phyloP scores from a whole-genome alignment of 2,329 filamentous ascomycete species.

The Arthrobotrys sinensis region DNA sequence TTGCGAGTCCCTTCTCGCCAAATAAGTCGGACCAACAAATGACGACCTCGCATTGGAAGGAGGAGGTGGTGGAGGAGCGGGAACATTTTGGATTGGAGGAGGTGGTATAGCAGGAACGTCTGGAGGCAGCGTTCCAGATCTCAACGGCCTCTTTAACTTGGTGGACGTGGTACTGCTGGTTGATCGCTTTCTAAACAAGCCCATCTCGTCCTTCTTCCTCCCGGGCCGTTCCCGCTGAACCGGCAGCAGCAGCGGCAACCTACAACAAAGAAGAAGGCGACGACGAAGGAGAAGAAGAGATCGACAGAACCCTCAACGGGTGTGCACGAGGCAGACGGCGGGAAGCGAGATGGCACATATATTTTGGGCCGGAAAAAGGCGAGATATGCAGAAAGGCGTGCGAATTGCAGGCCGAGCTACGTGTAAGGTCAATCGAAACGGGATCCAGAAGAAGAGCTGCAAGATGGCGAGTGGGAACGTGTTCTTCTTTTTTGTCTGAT shows the following conservation, averaged over 20 bases:
- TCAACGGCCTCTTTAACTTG: slow-evolving; percentile 51
- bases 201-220: slow-evolving; percentile 30
- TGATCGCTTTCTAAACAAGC: slow-evolving; percentile 58
- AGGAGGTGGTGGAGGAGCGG: neutral
- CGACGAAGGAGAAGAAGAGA: slow-evolving; percentile 5
- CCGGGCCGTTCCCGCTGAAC: slow-evolving; percentile 21
- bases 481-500: slow-evolving; percentile 12
- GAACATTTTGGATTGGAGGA: slow-evolving; percentile 30
- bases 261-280: slow-evolving; percentile 10
- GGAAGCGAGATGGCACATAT: slow-evolving; percentile 30
- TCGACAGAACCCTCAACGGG: slow-evolving; percentile 21
- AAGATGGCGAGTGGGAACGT: slow-evolving; percentile 11
- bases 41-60: slow-evolving; percentile 19
- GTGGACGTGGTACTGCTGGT: slow-evolving; percentile 58
- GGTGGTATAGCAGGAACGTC: slow-evolving; percentile 54
- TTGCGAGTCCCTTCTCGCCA: slow-evolving; percentile 11
- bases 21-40: slow-evolving; percentile 28
- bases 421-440: neutral
- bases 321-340: slow-evolving; percentile 12
- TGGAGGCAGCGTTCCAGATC: slow-evolving; percentile 45
- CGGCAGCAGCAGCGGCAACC: neutral
- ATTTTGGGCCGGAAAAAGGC: slow-evolving; percentile 19
- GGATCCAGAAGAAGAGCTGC: slow-evolving; percentile 1
- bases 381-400: slow-evolving; percentile 37
- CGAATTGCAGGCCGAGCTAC: slow-evolving; percentile 9